Conservation (phyloP, 352 stramenopile genomes). For the Halophytophthora polymorphica region DNA sequence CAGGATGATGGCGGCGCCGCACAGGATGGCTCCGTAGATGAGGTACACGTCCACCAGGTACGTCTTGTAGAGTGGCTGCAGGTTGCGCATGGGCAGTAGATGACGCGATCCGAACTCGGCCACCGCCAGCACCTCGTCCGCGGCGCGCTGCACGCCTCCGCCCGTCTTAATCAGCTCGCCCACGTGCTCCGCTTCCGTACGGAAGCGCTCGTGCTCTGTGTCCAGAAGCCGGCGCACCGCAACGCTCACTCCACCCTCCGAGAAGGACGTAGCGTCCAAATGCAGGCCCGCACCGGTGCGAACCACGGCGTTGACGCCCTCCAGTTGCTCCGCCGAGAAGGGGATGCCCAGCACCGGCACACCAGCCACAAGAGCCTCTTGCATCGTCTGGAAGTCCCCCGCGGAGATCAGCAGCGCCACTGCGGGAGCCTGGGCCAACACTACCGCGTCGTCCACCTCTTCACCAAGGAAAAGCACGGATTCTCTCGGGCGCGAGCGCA, state of each 20-base stretch:
- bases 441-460: conserved; percentile 39
- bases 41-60: conserved; percentile 85
- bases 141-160: conserved; percentile 48
- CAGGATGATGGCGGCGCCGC: conserved; percentile 75
- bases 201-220: conserved; percentile 30
- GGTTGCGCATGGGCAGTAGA: conserved; percentile 48
- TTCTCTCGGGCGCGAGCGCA: conserved; percentile 37
- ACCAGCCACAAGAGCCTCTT: conserved; percentile 56
- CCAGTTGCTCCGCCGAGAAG: conserved; percentile 71
- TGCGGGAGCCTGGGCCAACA: conserved; percentile 33
- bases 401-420: conserved; percentile 61
- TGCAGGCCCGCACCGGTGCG: conserved; percentile 48
- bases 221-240: conserved; percentile 39
- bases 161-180: conserved; percentile 61
- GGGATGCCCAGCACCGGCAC: conserved; percentile 70
- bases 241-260: conserved; percentile 25
- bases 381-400: conserved; percentile 54
- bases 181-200: conserved; percentile 35
- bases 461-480: conserved; percentile 56
- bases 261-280: conserved; percentile 37
- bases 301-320: conserved; percentile 59
- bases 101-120: conserved; percentile 49
- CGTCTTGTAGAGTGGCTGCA: conserved; percentile 78
- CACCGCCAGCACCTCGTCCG: conserved; percentile 54
- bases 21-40: conserved; percentile 84